These are phyloP conservation scores for Coniochaeta ligniaria DNA, from an alignment of 2,329 filamentous ascomycete genomes.

Conservation along the genomic window DNA sequence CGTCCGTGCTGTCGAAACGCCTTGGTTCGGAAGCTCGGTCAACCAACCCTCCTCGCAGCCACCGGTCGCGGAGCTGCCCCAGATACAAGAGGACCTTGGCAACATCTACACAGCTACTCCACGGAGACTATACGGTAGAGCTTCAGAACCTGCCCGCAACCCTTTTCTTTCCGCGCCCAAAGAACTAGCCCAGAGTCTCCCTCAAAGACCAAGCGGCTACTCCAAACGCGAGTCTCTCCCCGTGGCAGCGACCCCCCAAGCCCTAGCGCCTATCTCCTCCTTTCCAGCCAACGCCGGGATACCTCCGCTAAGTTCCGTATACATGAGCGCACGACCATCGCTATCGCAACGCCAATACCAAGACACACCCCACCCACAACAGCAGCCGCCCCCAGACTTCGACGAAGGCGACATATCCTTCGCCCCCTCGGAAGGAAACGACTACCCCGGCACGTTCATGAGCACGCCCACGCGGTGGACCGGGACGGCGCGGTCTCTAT, in stretches of 20 bases:
- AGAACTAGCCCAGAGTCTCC: not conserved
- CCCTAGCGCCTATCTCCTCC: not conserved
- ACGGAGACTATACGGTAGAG: not conserved
- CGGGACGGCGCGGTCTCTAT: conserved; percentile 4
- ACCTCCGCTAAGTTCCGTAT: not conserved
- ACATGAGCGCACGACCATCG: not conserved
- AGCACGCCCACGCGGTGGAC: conserved; percentile 15
- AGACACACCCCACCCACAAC: not conserved
- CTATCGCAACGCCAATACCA: not conserved
- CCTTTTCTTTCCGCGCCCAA: not conserved
- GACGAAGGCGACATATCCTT: conserved; percentile 11
- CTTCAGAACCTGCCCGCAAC: not conserved
- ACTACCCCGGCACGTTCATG: conserved; percentile 15
- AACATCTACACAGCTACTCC: not conserved
- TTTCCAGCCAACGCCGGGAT: not conserved
- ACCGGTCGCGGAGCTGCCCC: not conserved
- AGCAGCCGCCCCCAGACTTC: conserved; percentile 15
- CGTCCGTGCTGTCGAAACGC: not conserved
- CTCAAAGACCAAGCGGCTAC: not conserved
- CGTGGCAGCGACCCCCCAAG: not conserved
- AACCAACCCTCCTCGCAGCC: not conserved
- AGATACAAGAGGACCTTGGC: not conserved
- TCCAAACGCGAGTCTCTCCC: not conserved
- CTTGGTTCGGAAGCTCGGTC: not conserved
- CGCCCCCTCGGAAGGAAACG: not conserved